Evolutionary conservation across 805 yeast genomes (phyloP), one percentile per base, ranked within the genome.

Genomic region (Saccharomycopsis olivae): DNA sequence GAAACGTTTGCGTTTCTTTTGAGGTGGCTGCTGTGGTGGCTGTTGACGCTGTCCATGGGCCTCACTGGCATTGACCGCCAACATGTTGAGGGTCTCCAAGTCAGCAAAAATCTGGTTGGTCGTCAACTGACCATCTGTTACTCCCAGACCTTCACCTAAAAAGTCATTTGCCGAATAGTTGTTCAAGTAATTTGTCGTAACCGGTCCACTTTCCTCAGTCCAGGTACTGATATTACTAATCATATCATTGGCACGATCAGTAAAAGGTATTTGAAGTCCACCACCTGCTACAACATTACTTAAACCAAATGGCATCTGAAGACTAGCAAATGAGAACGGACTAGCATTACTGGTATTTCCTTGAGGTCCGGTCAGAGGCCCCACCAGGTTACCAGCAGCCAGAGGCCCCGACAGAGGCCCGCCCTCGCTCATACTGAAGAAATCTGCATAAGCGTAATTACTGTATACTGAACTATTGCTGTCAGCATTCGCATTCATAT

Each of bases 221-320:
- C 81, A 74, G 1, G 68, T 69, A 0, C 77, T 71, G 28, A 74
- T 74, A 49, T 73, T 72, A 50, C 64, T 72, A 49, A 74, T 74
- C 81, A 74, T 74, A 24, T 68, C 68, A 30, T 71, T 73, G 1
- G 78, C 69, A 19, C 77, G 65, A 11, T 68, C 71, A 33, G 53
- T 53, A 40, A 53, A 56, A 3, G 55, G 49, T 4, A 53, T 47
- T 25, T 24, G 35, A 30, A 29, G 20, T 4, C 9, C 28, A 23
- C n/a, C 19, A n/a, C 6, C 19, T 28, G 30, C 14, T 10, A n/a
- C 24, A 20, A n/a, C 9, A 18, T 32, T 37, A 29, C 5, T 29
- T 17, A 15, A 13, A 14, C 5, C 17, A 9, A 10, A 10, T 10
- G 30, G 30, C 5, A 15, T 10, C 5, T 28, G 8, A 28, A 10